Evolutionary conservation across 495 filamentous ascomycete species (phyloP).

Genomic region (Xylaria acuta): DNA sequence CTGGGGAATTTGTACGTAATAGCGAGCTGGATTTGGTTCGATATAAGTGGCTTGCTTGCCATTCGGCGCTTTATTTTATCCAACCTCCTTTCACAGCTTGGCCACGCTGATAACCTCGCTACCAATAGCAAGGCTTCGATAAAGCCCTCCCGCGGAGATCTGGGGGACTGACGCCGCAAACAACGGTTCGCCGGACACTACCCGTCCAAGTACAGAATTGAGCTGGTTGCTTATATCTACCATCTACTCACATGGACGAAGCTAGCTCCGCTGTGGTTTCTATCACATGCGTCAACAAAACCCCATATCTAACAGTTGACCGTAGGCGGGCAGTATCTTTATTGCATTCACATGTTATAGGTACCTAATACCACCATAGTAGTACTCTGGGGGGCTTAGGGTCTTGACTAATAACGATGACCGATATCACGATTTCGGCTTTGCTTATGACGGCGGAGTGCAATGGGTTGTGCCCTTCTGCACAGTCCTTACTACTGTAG

Average conservation of each 20-base stretch:
- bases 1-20: slow-evolving; percentile 44
- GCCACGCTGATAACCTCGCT: neutral
- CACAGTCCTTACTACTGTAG: slow-evolving; percentile 4
- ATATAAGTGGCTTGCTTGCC: neutral
- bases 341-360: neutral
- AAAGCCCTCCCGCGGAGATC: slow-evolving; percentile 6
- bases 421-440: neutral
- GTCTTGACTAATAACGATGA: too few relatives aligned
- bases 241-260: neutral
- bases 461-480: neutral
- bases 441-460: too few relatives aligned
- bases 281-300: slow-evolving; percentile 11
- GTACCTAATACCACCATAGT: too few relatives aligned
- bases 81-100: slow-evolving; percentile 13
- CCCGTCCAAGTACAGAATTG: neutral
- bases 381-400: too few relatives aligned
- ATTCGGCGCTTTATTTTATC: slow-evolving; percentile 10
- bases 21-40: slow-evolving; percentile 28
- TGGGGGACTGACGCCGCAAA: neutral
- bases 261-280: neutral
- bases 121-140: slow-evolving; percentile 6
- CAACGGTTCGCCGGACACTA: neutral
- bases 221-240: neutral
- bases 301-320: neutral
- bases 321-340: neutral